phyloP scores from a whole-genome alignment of 257 asterid genomes.

The Primulina eburnea region DNA sequence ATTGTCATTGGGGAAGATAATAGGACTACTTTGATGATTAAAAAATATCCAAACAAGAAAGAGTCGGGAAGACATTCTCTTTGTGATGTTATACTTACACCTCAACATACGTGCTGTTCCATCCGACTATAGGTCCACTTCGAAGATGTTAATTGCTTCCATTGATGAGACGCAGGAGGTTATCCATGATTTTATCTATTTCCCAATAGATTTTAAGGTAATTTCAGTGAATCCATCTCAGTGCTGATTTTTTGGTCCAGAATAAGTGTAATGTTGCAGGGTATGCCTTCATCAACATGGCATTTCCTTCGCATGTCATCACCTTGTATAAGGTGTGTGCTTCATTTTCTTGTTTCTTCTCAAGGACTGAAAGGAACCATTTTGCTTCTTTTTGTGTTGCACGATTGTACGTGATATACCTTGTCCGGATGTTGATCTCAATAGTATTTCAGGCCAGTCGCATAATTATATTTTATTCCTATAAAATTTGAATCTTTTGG shows the following conservation, averaged over 20 bases:
- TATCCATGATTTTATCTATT: constrained; percentile 84
- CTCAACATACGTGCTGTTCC: constrained; percentile 17
- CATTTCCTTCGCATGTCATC: constrained; percentile 67
- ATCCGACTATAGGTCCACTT: constrained; percentile 66
- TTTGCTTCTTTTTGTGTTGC: background rate
- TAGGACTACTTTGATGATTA: constrained; percentile 92
- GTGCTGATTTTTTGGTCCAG: constrained; percentile 40
- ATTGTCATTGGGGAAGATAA: constrained; percentile 71
- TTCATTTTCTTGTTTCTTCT: too few species aligned
- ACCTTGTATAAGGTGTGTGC: constrained; percentile 68
- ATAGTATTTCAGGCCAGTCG: background rate
- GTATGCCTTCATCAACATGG: constrained; percentile 94
- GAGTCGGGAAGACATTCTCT: constrained; percentile 28
- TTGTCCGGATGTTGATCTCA: background rate
- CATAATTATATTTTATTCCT: constrained; percentile 4
- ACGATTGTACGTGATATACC: background rate
- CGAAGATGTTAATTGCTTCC: constrained; percentile 84
- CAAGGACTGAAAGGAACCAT: too few species aligned
- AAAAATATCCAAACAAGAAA: constrained; percentile 96
- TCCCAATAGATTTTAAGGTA: constrained; percentile 98
- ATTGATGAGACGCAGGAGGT: constrained; percentile 88
- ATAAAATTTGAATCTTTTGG: background rate
- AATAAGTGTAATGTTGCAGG: constrained; percentile 98
- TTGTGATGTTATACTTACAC: constrained; percentile 6
- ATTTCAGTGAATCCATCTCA: constrained; percentile 18